Evolutionary conservation across 2,329 filamentous ascomycete genomes (phyloP).

Genomic region (Sporothrix curviconia): DNA sequence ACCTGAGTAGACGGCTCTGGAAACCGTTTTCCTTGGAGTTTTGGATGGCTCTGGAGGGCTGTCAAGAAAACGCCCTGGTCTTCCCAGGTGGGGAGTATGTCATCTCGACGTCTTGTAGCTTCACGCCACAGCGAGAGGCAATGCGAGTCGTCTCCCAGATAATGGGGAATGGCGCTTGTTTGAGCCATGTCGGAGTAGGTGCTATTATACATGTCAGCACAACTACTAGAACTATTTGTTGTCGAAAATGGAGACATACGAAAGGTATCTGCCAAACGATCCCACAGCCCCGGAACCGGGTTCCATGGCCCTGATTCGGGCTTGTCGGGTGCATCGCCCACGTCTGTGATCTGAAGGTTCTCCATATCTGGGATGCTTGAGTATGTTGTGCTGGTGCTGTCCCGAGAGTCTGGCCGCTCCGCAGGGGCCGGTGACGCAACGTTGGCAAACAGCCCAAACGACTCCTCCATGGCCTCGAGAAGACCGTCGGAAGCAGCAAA

Average conservation of each 20-base stretch:
- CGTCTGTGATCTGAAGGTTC: slow-evolving; percentile 7
- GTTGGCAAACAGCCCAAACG: slow-evolving; percentile 6
- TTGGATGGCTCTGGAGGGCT: slow-evolving; percentile 32
- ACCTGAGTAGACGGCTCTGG: slow-evolving; percentile 39
- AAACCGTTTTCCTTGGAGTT: slow-evolving; percentile 39
- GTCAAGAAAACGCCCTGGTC: slow-evolving; percentile 38
- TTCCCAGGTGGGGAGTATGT: slow-evolving; percentile 37
- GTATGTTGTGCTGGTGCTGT: slow-evolving; percentile 14
- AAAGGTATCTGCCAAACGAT: slow-evolving; percentile 33
- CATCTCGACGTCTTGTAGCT: slow-evolving; percentile 31
- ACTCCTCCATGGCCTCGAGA: slow-evolving; percentile 9
- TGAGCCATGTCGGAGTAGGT: slow-evolving; percentile 34
- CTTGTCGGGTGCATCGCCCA: background rate
- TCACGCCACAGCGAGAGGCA: slow-evolving; percentile 39
- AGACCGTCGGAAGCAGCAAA: slow-evolving; percentile 8
- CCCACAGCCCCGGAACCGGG: slow-evolving; percentile 16
- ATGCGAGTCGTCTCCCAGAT: slow-evolving; percentile 48
- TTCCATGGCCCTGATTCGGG: background rate
- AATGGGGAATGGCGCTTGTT: slow-evolving; percentile 41
- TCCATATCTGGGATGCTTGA: slow-evolving; percentile 14
- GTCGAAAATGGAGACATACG: slow-evolving; percentile 27
- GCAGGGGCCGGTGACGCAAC: background rate
- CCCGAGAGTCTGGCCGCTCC: no score
- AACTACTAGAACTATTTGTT: no score
- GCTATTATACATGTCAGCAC: slow-evolving; percentile 26